Evolutionary conservation across 176 grass and related monocot genomes (phyloP).

Genomic region (Oryza glaberrima): DNA sequence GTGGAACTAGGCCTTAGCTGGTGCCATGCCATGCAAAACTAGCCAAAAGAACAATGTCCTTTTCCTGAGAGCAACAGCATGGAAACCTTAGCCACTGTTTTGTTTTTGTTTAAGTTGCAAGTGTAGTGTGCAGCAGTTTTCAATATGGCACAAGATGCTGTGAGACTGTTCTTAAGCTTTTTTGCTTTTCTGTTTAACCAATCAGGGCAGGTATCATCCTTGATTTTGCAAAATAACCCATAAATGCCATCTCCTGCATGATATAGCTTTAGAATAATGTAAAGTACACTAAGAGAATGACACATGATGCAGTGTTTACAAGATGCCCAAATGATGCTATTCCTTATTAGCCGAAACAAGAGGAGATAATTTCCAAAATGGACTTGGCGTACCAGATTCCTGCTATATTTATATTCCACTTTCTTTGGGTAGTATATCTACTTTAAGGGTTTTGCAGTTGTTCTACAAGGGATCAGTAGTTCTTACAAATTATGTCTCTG

Average conservation of each 20-base stretch:
- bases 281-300: background rate
- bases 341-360: background rate
- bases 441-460: background rate
- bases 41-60: background rate
- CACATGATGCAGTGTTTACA: background rate
- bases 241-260: background rate
- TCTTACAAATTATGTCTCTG: conserved; percentile 53
- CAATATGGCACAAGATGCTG: conserved; percentile 9
- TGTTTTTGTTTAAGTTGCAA: conserved; percentile 10
- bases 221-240: background rate
- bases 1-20: conserved; percentile 21
- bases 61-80: conserved; percentile 34
- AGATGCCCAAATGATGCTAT: background rate
- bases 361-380: conserved; percentile 28
- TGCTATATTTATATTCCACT: background rate
- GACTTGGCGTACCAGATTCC: background rate
- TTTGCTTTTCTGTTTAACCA: conserved; percentile 6
- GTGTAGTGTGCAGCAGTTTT: conserved; percentile 8
- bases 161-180: background rate
- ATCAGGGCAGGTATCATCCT: background rate
- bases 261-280: background rate
- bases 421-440: background rate
- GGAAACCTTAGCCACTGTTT: background rate
- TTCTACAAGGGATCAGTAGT: conserved; percentile 26
- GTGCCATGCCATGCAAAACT: background rate